Conservation (phyloP, 257 asterid species). For the Rauvolfia tetraphylla region DNA sequence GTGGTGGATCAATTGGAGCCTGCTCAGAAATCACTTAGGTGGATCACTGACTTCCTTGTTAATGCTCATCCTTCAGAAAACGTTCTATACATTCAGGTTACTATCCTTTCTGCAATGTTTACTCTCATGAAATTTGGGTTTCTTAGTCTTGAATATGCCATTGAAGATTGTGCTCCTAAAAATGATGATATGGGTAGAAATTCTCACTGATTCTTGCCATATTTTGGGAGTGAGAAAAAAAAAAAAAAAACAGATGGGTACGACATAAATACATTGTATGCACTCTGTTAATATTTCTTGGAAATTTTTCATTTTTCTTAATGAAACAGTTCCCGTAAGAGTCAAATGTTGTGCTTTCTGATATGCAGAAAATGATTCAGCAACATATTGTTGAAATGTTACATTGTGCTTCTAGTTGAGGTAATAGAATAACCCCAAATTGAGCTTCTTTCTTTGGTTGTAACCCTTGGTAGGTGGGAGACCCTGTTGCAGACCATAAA, state of each 20-base stretch:
- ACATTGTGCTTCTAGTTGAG: background rate
- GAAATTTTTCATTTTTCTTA: background rate
- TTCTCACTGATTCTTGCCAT: background rate
- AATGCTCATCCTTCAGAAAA: slow-evolving; percentile 68
- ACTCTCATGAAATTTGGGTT: too few species aligned
- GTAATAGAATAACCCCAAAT: background rate
- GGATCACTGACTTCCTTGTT: slow-evolving; percentile 83
- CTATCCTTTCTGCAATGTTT: background rate
- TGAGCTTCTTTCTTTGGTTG: slow-evolving; percentile 1
- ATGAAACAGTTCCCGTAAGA: background rate
- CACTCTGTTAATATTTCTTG: background rate
- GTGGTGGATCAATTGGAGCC: slow-evolving; percentile 49
- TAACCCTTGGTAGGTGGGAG: slow-evolving; percentile 57
- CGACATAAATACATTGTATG: background rate
- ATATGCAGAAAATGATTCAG: background rate
- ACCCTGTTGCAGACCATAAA: slow-evolving; percentile 54
- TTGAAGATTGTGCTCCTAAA: background rate
- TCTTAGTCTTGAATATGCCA: background rate
- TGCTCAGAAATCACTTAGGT: slow-evolving; percentile 61
- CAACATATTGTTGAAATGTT: background rate
- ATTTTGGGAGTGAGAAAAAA: background rate
- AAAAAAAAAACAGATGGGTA: background rate
- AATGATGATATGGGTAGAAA: too few species aligned
- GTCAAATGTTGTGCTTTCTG: background rate
- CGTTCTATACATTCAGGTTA: slow-evolving; percentile 79